Conservation (phyloP, 495 filamentous ascomycete genomes). For the Penicillium steckii region DNA sequence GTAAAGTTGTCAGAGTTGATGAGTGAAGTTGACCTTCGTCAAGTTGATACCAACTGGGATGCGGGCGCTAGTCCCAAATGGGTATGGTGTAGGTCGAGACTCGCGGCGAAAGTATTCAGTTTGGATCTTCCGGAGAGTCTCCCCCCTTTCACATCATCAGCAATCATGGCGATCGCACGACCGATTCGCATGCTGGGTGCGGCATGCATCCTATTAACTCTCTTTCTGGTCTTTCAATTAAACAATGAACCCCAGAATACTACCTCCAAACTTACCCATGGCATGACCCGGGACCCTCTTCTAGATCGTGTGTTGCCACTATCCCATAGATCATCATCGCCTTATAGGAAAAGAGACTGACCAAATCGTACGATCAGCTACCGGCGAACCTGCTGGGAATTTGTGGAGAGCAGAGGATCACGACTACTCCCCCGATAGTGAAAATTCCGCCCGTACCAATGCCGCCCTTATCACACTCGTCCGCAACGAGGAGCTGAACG, state of each 20-base stretch:
- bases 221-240: constrained; percentile 73
- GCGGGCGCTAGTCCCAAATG: constrained; percentile 29
- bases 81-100: constrained; percentile 5
- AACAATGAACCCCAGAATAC: constrained; percentile 47
- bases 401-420: constrained; percentile 67
- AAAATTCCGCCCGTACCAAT: constrained; percentile 78
- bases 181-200: constrained; percentile 77
- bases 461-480: constrained; percentile 91
- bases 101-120: background rate
- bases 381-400: constrained; percentile 74
- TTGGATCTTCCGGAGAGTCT: background rate
- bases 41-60: constrained; percentile 22
- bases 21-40: constrained; percentile 8
- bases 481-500: constrained; percentile 82
- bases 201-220: constrained; percentile 64
- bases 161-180: constrained; percentile 74
- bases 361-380: constrained; percentile 48
- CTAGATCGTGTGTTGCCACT: constrained; percentile 65
- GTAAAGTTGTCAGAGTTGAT: background rate
- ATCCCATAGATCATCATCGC: constrained; percentile 5
- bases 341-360: background rate
- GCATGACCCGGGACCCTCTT: constrained; percentile 72
- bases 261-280: constrained; percentile 38
- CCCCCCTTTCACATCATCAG: constrained; percentile 18
- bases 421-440: constrained; percentile 68